phyloP scores from a whole-genome alignment of 2,329 filamentous ascomycete species.

The Penicillium sp. region DNA sequence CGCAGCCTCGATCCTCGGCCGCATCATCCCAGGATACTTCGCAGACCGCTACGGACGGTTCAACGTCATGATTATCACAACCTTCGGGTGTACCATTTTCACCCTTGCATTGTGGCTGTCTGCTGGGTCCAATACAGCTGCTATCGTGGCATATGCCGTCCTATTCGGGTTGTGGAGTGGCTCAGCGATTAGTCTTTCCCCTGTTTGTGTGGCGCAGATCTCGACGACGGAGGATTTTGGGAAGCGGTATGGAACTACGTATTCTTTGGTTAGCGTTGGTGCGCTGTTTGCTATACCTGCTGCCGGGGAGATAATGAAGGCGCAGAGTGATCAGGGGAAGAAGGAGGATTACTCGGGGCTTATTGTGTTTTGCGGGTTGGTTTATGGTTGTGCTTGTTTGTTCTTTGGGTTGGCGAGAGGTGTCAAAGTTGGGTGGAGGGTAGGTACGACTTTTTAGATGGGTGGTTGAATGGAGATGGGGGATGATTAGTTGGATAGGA shows the following conservation, averaged over 20 bases:
- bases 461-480: too few relatives aligned
- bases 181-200: constrained; percentile 31
- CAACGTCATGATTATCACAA: constrained; percentile 30
- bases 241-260: constrained; percentile 23
- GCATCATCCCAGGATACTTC: constrained; percentile 37
- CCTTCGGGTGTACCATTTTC: constrained; percentile 22
- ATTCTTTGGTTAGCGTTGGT: constrained; percentile 3
- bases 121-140: constrained; percentile 13
- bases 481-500: too few relatives aligned
- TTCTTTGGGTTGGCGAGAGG: not conserved
- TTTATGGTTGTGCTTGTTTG: not conserved
- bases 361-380: not conserved
- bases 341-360: not conserved
- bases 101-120: constrained; percentile 31
- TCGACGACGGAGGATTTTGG: constrained; percentile 33
- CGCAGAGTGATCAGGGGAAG: not conserved
- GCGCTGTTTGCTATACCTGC: constrained; percentile 4
- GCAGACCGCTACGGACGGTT: constrained; percentile 32
- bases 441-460: not conserved
- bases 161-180: constrained; percentile 31
- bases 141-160: constrained; percentile 29
- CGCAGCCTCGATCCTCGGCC: constrained; percentile 38
- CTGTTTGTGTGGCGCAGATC: constrained; percentile 35
- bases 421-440: not conserved
- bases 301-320: constrained; percentile 13